phyloP scores from a whole-genome alignment of 768 basidiomycete species.

The Mycena latifolia region DNA sequence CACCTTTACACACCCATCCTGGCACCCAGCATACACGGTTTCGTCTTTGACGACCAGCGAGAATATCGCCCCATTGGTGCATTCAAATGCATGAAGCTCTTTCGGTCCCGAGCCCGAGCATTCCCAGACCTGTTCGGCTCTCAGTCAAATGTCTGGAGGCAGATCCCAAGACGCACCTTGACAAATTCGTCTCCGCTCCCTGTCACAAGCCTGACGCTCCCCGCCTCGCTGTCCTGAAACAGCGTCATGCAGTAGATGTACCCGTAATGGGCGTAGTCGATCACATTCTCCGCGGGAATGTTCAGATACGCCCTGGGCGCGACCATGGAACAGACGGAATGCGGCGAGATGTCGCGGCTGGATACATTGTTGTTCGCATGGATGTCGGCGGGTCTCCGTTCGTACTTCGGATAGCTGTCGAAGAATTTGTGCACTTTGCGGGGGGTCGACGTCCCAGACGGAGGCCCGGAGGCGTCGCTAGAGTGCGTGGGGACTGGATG shows the following conservation, averaged over 20 bases:
- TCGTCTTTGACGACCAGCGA: constrained; percentile 81
- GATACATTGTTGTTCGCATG: constrained; percentile 58
- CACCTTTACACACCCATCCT: constrained; percentile 93
- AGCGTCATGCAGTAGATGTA: constrained; percentile 89
- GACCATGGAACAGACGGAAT: constrained; percentile 40
- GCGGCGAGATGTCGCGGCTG: constrained; percentile 46
- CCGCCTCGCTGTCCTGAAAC: constrained; percentile 36
- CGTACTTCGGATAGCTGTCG: constrained; percentile 85
- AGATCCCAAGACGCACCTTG: constrained; percentile 65
- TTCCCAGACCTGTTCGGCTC: constrained; percentile 70
- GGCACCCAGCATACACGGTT: constrained; percentile 92
- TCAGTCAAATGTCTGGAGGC: neutral
- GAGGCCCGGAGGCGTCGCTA: constrained; percentile 28
- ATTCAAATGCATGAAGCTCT: constrained; percentile 75
- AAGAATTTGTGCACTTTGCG: constrained; percentile 86
- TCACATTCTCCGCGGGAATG: constrained; percentile 77
- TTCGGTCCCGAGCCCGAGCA: constrained; percentile 63
- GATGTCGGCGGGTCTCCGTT: constrained; percentile 76
- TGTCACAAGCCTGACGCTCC: constrained; percentile 65
- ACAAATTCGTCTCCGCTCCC: constrained; percentile 94
- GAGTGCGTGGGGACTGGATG: constrained; percentile 31
- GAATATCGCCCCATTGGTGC: constrained; percentile 85
- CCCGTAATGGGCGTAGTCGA: constrained; percentile 93
- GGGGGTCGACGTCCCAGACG: constrained; percentile 54
- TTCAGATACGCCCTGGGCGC: constrained; percentile 57